These are phyloP conservation scores for Populus hybrid DNA, from an alignment of 441 rosid genomes.

Conservation along the genomic window DNA sequence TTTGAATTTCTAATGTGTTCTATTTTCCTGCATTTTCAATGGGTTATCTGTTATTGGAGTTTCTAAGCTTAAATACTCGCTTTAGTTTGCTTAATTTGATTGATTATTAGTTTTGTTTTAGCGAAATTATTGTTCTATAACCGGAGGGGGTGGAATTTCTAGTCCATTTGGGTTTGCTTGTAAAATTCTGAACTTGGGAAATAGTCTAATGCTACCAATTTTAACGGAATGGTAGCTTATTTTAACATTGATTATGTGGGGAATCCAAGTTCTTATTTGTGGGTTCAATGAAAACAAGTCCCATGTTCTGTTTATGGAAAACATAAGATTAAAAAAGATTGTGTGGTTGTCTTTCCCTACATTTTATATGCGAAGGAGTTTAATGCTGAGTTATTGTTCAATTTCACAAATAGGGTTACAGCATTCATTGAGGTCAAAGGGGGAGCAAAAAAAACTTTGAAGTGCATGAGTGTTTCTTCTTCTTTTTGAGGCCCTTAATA, in stretches of 20 bases:
- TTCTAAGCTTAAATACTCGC: neutral
- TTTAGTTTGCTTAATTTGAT: slow-evolving; percentile 16
- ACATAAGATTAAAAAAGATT: neutral
- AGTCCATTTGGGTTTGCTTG: slow-evolving; percentile 19
- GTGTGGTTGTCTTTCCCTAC: neutral
- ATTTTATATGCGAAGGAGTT: neutral
- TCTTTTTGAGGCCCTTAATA: slow-evolving; percentile 31
- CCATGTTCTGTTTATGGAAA: neutral
- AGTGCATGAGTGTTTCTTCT: slow-evolving; percentile 30
- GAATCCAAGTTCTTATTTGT: neutral
- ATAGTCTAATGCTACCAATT: neutral
- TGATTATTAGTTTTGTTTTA: neutral
- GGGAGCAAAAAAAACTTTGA: slow-evolving; percentile 16
- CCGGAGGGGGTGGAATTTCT: slow-evolving; percentile 12
- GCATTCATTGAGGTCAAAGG: slow-evolving; percentile 24
- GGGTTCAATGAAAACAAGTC: neutral
- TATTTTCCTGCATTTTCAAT: slow-evolving; percentile 20
- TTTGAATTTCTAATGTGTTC: slow-evolving; percentile 12
- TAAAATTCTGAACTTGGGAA: neutral
- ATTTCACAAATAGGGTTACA: slow-evolving; percentile 2
- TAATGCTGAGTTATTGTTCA: neutral
- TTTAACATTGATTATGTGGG: slow-evolving; percentile 8
- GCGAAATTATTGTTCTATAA: neutral
- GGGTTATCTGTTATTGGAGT: neutral
- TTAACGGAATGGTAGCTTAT: slow-evolving; percentile 10